Evolutionary conservation across 108 stramenopile species (phyloP), one percentile per base, ranked within the genome.

Genomic region (Schizochytrium sp.): DNA sequence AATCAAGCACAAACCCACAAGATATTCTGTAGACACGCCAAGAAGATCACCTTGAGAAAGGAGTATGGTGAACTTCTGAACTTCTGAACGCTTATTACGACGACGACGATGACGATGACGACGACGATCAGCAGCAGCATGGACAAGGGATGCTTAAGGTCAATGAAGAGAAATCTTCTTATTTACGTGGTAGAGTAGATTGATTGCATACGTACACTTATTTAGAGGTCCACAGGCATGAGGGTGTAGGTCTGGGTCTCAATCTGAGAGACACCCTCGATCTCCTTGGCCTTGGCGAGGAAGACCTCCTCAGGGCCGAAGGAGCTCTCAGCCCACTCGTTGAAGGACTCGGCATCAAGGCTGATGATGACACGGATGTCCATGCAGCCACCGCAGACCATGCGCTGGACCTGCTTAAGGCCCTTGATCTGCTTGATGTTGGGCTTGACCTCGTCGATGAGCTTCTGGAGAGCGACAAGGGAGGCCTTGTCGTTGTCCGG

Each of bases 231-330:
- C 13, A 83, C 53, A 53, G 73, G 73, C 73, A 83, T 83, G 83
- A 89, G 47, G 59, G 96, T 97, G 72, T 93, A 94, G 73, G 95
- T 96, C 89, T 97, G 97, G 73, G 97, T 97, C 91, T 97, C 97
- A 46, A 96, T 94, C 87, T 94, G 91, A 47, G 96, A 93, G 38
- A 97, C 92, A 28, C 97, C 97, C 28, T 95, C 95, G 92, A 97
- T 97, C 10, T 92, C 94, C 91, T 95, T 94, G 87, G 96, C 88
- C 91, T 95, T 96, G 72, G 46, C 95, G 89, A 97, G 90, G 94
- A 97, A 96, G 59, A 93, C 94, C 46, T 88, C 91, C 90, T 97
- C 96, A 8, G 96, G 96, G 49, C 94, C 92, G 87, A 91, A 94
- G 61, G 94, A 95, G 0, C 12, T 92, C 87, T 93, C 95, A 72